Base-by-base conservation (phyloP, 441 rosid species). In the Daphne laureola region DNA sequence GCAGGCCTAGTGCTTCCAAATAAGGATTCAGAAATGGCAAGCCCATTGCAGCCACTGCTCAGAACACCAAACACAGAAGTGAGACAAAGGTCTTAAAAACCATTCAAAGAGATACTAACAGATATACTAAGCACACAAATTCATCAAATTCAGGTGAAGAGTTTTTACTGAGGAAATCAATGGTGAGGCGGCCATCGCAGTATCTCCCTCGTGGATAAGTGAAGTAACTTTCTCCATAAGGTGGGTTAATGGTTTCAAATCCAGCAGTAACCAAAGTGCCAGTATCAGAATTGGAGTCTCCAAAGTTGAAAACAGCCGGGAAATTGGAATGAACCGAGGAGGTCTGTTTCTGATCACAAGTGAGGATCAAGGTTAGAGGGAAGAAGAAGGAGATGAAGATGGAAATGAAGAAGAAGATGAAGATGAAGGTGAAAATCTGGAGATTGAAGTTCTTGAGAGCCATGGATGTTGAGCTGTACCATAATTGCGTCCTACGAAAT, bases 21-120 rank as follows among this genome's bases (percentile, higher is more conserved):
- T 93, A 87, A 2, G 97, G 86, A 75, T 87, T 89, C 48, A 93
- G 77, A 67, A 89, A 87, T 17, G 95, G 90, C 47, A 84, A 62
- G 67, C 83, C 90, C 95, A 93, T 84, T 57, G 84, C 92, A 73
- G 83, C 97, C 95, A 89, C 98, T 89, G 81, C 54, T 31, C 8
- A 31, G 11, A 63, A 58, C 55, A 25, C 6, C 44, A 38, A n/a
- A 27, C 9, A 49, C 50, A 38, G 17, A 47, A 31, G 43, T 25
- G 53, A 54, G 38, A 17, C 14, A 6, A 9, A 31, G 38, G 1
- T 31, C 38, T 31, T 31, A 31, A 9, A 0, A 31, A 31, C 25
- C 25, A 21, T 31, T 9, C 38, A 31, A 31, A 9, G 38, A 46
- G 9, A 46, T 46, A 46, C 9, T 8, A 54, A 27, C 17, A 38